These are phyloP conservation scores for Ceratobasidium sp. DNA, from an alignment of 1,284 basidiomycete species.

Conservation along the genomic window DNA sequence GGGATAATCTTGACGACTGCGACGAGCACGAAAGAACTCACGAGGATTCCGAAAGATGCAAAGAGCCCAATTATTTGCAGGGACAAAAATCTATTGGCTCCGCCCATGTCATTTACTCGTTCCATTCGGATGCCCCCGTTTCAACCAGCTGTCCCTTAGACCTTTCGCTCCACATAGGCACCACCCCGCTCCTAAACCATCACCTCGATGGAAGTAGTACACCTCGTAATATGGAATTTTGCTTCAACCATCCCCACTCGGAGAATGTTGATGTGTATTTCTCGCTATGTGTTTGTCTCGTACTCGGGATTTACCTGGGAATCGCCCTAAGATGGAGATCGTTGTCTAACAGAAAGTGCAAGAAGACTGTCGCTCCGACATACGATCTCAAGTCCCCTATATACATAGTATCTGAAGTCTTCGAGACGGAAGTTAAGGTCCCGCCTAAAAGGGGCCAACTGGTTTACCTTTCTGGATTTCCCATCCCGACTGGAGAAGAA, in stretches of 20 bases:
- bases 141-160: not conserved
- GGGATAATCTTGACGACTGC: not conserved
- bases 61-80: not conserved
- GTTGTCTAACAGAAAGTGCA: not conserved
- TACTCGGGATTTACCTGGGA: constrained; percentile 20
- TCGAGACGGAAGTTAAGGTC: not conserved
- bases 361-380: not conserved
- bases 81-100: not conserved
- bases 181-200: not conserved
- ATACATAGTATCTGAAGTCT: not conserved
- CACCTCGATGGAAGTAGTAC: not conserved
- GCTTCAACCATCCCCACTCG: not conserved
- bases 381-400: not conserved
- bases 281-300: not conserved
- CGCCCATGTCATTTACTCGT: not conserved
- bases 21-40: not conserved
- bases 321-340: not conserved
- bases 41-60: not conserved
- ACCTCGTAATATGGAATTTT: not conserved
- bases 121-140: constrained; percentile 6
- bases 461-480: not conserved
- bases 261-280: not conserved
- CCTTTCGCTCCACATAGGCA: not conserved
- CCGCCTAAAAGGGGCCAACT: not conserved
- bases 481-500: not conserved